Base-by-base conservation (phyloP, 2,329 filamentous ascomycete species). In the Fusarium sp. region DNA sequence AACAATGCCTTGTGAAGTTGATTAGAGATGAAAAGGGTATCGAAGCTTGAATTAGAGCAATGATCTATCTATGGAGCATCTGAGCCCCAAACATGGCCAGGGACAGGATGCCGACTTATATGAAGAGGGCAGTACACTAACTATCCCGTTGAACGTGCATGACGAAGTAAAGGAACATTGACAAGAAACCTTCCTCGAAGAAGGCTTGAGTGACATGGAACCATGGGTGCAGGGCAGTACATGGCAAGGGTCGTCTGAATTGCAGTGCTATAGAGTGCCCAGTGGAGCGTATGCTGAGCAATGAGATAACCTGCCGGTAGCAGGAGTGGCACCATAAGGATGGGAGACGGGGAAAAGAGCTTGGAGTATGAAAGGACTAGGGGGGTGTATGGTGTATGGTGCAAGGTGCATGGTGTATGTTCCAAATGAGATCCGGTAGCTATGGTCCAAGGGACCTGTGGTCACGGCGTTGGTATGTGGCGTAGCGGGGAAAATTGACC, bases 71-170 rank as follows among this genome's bases (percentile, higher is more conserved):
- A 74, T 74, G 71, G 71, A 72, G 40, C 68, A 67, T 74, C 72
- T 73, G 69, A 74, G 72, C 72, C 72, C 70, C 70, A 71, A 74
- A 71, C 56, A 66, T 47, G 58, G 59, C 62, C 69, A 71, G 69
- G 74, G 74, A 74, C 68, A 68, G 64, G 68, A 73, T 65, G 54
- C 62, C 62, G 68, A 73, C 73, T 76, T 76, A 76, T 76, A 75
- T 74, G 73, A 73, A 71, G 67, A 66, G 58, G 71, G 66, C 71
- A 70, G 69, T 68, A 70, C 64, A 74, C 24, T 54, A 58, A 74
- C 24, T 54, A 58, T 64, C 65, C 63, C 58, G 53, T 59, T 60
- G 56, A 70, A 65, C 66, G 62, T 73, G 70, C 74, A 75, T 75
- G 71, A 74, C 67, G 69, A 66, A 73, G 69, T 70, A 51, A 68